These are phyloP conservation scores for Tetraselmis chui DNA, from an alignment of 139 green algal genomes.

Conservation along the genomic window DNA sequence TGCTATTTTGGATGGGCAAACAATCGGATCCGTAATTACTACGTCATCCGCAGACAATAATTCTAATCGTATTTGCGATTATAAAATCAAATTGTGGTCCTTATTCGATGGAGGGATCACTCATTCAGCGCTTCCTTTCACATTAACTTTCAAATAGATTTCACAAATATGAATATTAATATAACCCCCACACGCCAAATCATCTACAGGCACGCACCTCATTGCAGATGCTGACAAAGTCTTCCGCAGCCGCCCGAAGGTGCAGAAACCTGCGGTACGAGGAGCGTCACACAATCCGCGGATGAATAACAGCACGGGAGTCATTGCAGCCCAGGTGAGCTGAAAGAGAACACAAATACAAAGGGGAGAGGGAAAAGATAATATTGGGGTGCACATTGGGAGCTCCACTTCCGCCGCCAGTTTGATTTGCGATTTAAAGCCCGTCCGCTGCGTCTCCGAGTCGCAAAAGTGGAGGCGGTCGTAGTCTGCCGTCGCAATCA, in stretches of 20 bases:
- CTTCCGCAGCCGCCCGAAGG: slow-evolving; percentile 53
- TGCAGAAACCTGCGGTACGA: slow-evolving; percentile 79
- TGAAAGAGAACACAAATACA: background rate
- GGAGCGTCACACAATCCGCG: too few species aligned
- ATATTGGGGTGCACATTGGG: slow-evolving; percentile 57
- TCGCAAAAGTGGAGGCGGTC: slow-evolving; percentile 79
- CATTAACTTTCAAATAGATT: too few species aligned
- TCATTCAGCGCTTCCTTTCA: too few species aligned
- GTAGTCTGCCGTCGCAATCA: slow-evolving; percentile 42
- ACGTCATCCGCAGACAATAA: too few species aligned
- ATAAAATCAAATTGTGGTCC: too few species aligned
- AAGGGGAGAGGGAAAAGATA: background rate
- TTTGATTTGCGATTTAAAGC: slow-evolving; percentile 64
- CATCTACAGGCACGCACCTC: slow-evolving; percentile 7
- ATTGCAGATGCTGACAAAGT: slow-evolving; percentile 66
- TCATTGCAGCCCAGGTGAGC: background rate
- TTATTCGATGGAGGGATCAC: too few species aligned
- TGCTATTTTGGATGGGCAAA: too few species aligned
- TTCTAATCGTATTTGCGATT: too few species aligned
- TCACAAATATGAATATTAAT: too few species aligned
- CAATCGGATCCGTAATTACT: too few species aligned
- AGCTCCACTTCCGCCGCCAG: slow-evolving; percentile 45
- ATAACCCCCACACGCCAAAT: too few species aligned
- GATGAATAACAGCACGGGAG: slow-evolving; percentile 72
- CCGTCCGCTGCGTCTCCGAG: slow-evolving; percentile 46